Percentiles rank a stretch among this genome's conserved stretches.
phyloP scores from a whole-genome alignment of 1,284 basidiomycete genomes.

The Ceratorhiza oryzae-sativae region DNA sequence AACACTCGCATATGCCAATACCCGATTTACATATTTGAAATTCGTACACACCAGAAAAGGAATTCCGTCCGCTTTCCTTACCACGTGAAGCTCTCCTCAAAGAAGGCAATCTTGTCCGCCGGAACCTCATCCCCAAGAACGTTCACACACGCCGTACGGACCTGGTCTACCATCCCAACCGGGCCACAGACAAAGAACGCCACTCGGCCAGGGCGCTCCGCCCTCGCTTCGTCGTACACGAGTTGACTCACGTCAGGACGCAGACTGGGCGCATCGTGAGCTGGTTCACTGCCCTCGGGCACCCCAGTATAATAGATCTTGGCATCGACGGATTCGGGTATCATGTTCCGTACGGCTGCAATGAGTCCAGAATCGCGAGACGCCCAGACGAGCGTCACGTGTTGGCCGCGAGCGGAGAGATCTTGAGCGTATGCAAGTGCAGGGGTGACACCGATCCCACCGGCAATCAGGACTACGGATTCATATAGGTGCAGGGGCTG shows the following conservation, averaged over 20 bases:
- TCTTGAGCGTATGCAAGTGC: slow-evolving; percentile 11
- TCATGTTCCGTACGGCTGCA: not conserved
- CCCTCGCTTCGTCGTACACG: not conserved
- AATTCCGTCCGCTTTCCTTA: no score
- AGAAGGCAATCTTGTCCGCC: slow-evolving; percentile 27
- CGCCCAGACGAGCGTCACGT: slow-evolving; percentile 20
- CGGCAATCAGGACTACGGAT: slow-evolving; percentile 19
- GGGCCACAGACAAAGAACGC: slow-evolving; percentile 33
- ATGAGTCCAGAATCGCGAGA: slow-evolving; percentile 26
- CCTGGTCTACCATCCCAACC: slow-evolving; percentile 32
- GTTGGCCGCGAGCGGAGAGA: not conserved
- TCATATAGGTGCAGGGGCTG: slow-evolving; percentile 30
- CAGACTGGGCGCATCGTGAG: not conserved
- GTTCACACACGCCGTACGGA: slow-evolving; percentile 18
- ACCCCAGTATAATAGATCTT: slow-evolving; percentile 20
- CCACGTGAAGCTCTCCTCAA: slow-evolving; percentile 32
- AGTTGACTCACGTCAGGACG: not conserved
- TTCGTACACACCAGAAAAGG: no score
- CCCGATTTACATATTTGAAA: no score
- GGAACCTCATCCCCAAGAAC: slow-evolving; percentile 14
- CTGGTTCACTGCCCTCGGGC: not conserved
- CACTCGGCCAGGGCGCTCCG: not conserved
- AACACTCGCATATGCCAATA: no score
- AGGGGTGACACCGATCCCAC: slow-evolving; percentile 25
- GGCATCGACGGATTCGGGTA: slow-evolving; percentile 4